A percentile compares a stretch with the other conserved stretches of the same genome.
These are phyloP conservation scores for Emericellopsis atlantica DNA, from an alignment of 2,329 filamentous ascomycete species.

Conservation along the genomic window DNA sequence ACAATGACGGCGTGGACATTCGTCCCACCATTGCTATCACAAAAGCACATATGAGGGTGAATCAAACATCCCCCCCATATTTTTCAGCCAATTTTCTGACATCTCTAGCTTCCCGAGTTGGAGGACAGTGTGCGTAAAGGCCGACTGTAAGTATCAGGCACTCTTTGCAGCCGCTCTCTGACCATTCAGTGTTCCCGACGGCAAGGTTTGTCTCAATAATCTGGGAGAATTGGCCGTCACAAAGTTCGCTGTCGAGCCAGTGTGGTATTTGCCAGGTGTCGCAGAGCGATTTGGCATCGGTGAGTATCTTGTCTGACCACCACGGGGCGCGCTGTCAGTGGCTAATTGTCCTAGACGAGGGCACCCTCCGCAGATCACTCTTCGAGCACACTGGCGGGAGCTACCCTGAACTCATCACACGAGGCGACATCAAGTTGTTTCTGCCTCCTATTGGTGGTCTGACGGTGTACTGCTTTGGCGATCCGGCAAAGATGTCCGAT, in stretches of 20 bases:
- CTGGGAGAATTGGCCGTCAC: conserved; percentile 82
- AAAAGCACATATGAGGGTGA: conserved; percentile 76
- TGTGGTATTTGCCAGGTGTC: conserved; percentile 78
- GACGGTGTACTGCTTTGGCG: conserved; percentile 95
- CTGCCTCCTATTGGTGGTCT: conserved; percentile 84
- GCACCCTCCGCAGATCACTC: conserved; percentile 68
- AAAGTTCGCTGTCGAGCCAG: conserved; percentile 93
- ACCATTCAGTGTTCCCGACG: conserved; percentile 48
- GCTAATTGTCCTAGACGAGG: conserved; percentile 52
- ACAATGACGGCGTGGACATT: conserved; percentile 73
- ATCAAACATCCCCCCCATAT: not conserved
- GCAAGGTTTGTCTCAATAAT: conserved; percentile 82
- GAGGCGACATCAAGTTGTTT: conserved; percentile 90
- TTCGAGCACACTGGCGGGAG: conserved; percentile 95
- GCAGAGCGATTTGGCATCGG: conserved; percentile 87
- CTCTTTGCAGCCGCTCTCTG: conserved; percentile 2
- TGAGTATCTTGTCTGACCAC: conserved; percentile 19
- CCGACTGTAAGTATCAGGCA: conserved; percentile 41
- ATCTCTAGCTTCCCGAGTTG: conserved; percentile 63
- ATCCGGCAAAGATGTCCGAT: conserved; percentile 87
- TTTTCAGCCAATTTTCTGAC: not conserved
- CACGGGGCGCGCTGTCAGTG: not conserved
- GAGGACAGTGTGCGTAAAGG: conserved; percentile 76
- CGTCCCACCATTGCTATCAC: conserved; percentile 86
- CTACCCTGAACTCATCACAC: conserved; percentile 92